Base-by-base conservation (phyloP, 2,329 filamentous ascomycete species). In the Nemania sp. region DNA sequence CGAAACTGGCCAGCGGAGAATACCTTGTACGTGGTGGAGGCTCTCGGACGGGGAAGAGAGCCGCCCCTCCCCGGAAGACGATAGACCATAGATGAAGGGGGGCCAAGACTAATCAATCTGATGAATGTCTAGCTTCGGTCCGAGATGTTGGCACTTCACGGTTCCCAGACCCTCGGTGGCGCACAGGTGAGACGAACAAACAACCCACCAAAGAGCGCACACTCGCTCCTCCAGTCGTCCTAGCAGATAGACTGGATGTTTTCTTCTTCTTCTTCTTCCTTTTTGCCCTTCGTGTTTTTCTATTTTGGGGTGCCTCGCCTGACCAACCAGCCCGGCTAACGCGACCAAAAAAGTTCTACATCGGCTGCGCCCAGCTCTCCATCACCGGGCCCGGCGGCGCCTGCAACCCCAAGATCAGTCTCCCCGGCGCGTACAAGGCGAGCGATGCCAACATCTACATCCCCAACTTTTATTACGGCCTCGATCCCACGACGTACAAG, bases 121-220 rank as follows among this genome's bases (percentile, higher is more conserved):
- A 13, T 21, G 1, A 56, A 6, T 3, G 18, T 17, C 29, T 49
- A 72, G 71, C 69, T 75, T 57, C 72, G 73, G 21, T 74, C 72
- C 25, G 72, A 75, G 61, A 75, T 75, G 73, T 51, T 73, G 46
- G 72, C 72, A 25, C 69, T 75, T 5, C 73, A 75, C 51, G 71
- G 62, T 9, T 59, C 72, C 7, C 68, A 71, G 49, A 67, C 62
- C 3, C 39, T 70, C 34, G 71, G 65, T 1, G 71, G 70, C 12
- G 72, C 71, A 9, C 73, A 56, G 35, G 53, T 56, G 48, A 40
- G 45, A n/a, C 15, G 7, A 29, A 29, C n/a, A 39, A 34, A 18
- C 20, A 12, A n/a, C n/a, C n/a, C n/a, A n/a, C n/a, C n/a, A n/a
- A n/a, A n/a, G n/a, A n/a, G n/a, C n/a, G n/a, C n/a, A n/a, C n/a